phyloP scores from a whole-genome alignment of 768 basidiomycete species.

The Amanita rubescens region DNA sequence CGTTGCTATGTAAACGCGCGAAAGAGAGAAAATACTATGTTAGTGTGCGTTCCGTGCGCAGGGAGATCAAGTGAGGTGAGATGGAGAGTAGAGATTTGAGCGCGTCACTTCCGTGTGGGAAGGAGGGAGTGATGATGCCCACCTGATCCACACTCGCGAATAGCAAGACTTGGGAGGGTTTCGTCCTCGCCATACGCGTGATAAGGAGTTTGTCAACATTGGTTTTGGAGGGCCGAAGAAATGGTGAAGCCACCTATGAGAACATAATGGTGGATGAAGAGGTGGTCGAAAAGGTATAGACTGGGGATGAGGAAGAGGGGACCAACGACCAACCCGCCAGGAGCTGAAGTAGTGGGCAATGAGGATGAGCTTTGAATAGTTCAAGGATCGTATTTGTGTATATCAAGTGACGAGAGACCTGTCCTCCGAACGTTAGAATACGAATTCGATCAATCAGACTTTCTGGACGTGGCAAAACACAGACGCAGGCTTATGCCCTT shows the following conservation, averaged over 20 bases:
- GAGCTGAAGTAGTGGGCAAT: no score
- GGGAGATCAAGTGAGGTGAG: not conserved
- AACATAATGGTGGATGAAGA: slow-evolving; percentile 99
- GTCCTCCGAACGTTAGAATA: no score
- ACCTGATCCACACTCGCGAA: slow-evolving; percentile 99
- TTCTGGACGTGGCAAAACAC: no score
- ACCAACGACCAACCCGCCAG: no score
- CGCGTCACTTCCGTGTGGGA: not conserved
- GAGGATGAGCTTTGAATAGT: no score
- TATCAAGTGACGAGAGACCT: no score
- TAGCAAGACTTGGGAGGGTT: slow-evolving; percentile 79
- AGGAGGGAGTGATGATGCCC: no score
- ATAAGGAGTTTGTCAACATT: slow-evolving; percentile 90
- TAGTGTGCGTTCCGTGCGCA: not conserved
- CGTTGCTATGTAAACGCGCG: slow-evolving; percentile 54
- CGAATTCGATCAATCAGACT: no score
- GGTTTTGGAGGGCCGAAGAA: slow-evolving; percentile 90
- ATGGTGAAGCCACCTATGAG: slow-evolving; percentile 96
- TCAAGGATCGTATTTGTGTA: no score
- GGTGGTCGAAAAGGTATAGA: slow-evolving; percentile 86
- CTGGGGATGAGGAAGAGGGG: not conserved
- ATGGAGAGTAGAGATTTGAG: not conserved
- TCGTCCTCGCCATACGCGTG: slow-evolving; percentile 85
- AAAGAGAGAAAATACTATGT: slow-evolving; percentile 4
- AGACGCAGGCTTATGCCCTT: no score